Conservation (phyloP, 2,329 filamentous ascomycete genomes). For the Elsinoe fawcettii region DNA sequence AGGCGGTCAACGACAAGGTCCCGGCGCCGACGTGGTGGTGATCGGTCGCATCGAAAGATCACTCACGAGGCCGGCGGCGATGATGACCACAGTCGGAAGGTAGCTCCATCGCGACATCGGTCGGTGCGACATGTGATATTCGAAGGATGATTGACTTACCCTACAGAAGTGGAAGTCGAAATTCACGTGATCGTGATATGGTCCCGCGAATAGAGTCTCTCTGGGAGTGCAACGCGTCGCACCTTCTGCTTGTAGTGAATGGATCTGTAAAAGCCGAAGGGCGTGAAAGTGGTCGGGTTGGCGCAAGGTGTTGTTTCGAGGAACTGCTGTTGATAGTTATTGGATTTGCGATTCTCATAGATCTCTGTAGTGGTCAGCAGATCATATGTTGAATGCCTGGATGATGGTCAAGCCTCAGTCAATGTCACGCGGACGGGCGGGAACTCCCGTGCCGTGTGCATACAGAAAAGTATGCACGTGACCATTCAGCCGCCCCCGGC, state of each 20-base stretch:
- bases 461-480: background rate
- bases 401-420: background rate
- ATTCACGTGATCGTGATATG: background rate
- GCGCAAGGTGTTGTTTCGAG: too few species aligned
- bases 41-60: background rate
- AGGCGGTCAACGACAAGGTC: background rate
- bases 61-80: background rate
- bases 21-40: background rate
- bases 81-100: background rate
- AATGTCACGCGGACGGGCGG: background rate
- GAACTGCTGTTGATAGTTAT: too few species aligned
- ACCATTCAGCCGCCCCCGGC: background rate
- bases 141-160: background rate
- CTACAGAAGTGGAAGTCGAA: background rate
- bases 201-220: background rate
- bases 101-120: background rate
- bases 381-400: background rate
- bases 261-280: background rate
- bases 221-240: background rate
- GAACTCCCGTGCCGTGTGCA: background rate
- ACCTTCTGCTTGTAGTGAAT: background rate
- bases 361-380: background rate
- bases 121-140: background rate
- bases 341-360: too few species aligned
- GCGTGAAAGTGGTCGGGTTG: too few species aligned